These are phyloP conservation scores for Fallopia convolvulus DNA, from an alignment of 148 eudicot genomes.

Conservation along the genomic window DNA sequence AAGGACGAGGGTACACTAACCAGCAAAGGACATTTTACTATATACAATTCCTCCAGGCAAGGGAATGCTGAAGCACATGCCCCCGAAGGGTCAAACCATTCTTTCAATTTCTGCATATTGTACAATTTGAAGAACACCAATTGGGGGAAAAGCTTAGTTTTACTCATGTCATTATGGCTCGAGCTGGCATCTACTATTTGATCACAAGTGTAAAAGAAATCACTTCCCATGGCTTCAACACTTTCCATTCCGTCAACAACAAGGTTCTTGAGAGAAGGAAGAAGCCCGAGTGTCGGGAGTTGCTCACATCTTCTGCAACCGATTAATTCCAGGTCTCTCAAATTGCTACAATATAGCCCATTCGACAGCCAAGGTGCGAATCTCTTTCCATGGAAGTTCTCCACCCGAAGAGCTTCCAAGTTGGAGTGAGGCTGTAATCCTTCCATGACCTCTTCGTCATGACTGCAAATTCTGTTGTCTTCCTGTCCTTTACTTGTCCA, in stretches of 20 bases:
- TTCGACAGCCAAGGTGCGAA: neutral
- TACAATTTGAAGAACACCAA: too few species aligned
- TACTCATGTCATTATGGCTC: too few species aligned
- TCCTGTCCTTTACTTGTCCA: neutral
- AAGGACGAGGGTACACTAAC: neutral
- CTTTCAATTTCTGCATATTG: too few species aligned
- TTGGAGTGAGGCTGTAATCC: neutral
- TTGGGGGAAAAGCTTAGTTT: too few species aligned
- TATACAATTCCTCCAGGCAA: neutral
- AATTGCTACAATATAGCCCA: neutral
- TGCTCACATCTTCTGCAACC: neutral
- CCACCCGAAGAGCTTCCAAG: neutral
- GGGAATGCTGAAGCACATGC: neutral
- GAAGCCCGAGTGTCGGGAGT: neutral
- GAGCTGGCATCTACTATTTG: too few species aligned
- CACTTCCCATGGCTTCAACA: too few species aligned
- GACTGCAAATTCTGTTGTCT: neutral
- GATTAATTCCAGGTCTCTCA: neutral
- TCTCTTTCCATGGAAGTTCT: neutral
- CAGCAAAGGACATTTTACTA: neutral
- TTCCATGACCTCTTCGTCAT: neutral
- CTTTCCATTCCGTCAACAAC: too few species aligned
- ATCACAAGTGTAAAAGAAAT: too few species aligned
- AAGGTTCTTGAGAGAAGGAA: neutral
- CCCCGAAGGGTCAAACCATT: too few species aligned